Base-by-base conservation (phyloP, 257 asterid genomes). In the Capsicum rhomboideum region DNA sequence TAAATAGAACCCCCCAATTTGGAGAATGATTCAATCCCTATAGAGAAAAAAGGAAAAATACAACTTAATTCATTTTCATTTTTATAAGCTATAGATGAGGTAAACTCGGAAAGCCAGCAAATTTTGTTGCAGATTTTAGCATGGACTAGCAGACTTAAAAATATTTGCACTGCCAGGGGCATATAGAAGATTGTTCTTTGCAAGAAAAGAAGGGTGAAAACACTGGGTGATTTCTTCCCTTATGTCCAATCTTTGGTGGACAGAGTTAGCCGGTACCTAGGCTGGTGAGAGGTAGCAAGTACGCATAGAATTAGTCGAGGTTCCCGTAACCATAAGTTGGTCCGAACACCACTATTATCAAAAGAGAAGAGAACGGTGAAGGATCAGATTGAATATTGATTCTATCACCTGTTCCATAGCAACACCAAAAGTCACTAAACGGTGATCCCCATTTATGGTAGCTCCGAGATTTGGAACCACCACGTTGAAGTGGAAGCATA, bases 1-100 rank as follows among this genome's bases (percentile, higher is more conserved):
- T 94, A 96, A 79, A 94, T 93, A 0, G 99, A 91, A 85, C 94
- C 98, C 84, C 99, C 99, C 86, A 96, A 79, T 89, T 96, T 96
- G 21, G 99, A 90, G 86, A 96, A 96, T 2, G 99, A 93, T 78
- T 96, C 99, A 46, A 92, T 90, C 50, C 97, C 99, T 95, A 42
- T 14, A 84, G 0, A 75, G 10, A 61, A 17, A 16, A 26, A 23
- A 21, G 58, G 17, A 37, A 75, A 49, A 16, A 11, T 12, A 42
- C 9, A 10, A 20, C 16, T 12, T 71, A 42, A n/a, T 42, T 42
- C 79, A 71, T 42, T 11, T 21, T 16, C 79, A 6, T 42, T 40
- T 42, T 42, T 23, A 11, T 71, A n/a, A 21, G 34, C 52, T 71
- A 40, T 21, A 49, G 28, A 71, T 71, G 16, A 14, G 17, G 79